Conservation (phyloP, 208 protist genomes). For the Wallacemonas collosoma region DNA sequence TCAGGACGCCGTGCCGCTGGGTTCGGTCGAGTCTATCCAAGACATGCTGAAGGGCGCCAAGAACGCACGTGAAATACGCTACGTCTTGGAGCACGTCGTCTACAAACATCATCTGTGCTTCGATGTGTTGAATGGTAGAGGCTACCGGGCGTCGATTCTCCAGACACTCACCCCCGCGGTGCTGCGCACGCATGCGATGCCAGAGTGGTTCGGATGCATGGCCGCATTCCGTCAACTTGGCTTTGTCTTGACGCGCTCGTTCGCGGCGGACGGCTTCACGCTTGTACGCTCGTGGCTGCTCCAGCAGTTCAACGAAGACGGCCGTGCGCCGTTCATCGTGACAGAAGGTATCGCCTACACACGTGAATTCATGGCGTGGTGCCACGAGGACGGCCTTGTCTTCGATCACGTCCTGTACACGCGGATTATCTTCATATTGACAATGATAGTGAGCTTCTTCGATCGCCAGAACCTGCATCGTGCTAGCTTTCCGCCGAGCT, state of each 20-base stretch:
- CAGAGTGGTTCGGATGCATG: constrained; percentile 85
- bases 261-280: constrained; percentile 79
- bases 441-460: constrained; percentile 91
- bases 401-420: constrained; percentile 91
- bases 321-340: constrained; percentile 68
- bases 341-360: constrained; percentile 72
- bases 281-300: constrained; percentile 74
- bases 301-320: constrained; percentile 53
- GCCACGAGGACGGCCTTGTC: constrained; percentile 76
- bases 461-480: constrained; percentile 90
- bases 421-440: constrained; percentile 83
- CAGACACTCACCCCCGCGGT: constrained; percentile 67
- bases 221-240: constrained; percentile 65
- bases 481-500: constrained; percentile 68
- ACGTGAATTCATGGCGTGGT: constrained; percentile 73
- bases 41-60: constrained; percentile 66
- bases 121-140: constrained; percentile 85
- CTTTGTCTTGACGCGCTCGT: constrained; percentile 85
- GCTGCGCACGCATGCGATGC: constrained; percentile 47
- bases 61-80: constrained; percentile 73
- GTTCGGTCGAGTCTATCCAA: constrained; percentile 47
- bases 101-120: constrained; percentile 74
- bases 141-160: constrained; percentile 76
- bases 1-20: constrained; percentile 49
- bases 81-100: constrained; percentile 69